Evolutionary conservation across 169 alveolate species (phyloP), one percentile per base, ranked within the genome.

Genomic region (Babesia gibsoni): DNA sequence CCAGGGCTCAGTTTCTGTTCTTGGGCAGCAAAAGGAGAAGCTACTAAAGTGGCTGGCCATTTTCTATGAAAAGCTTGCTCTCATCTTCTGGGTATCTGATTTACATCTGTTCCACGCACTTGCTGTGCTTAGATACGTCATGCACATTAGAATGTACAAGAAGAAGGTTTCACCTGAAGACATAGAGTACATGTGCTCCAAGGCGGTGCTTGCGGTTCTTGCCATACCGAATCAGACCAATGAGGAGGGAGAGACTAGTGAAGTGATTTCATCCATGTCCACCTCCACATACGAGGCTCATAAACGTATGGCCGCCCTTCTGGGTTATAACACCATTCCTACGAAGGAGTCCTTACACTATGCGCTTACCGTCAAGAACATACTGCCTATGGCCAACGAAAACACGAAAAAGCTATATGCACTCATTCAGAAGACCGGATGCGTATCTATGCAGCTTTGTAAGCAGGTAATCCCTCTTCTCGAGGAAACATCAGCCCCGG

Each of bases 81-180:
- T 89, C 52, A 92, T 95, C 61, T 92, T 95, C 77, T 91, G 95
- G 94, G 96, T 94, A 20, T 87, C 96, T 8, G 97, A 96, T 42
- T 91, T 92, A 69, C 94, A 92, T 68, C 84, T 95, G 29, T 95
- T 95, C 92, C 98, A 95, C 87, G 96, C 98, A 8, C 88, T 92
- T 18, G 96, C 97, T 9, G 91, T 89, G 83, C 73, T 91, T 30
- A 80, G 90, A 23, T 90, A 89, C 35, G 91, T 91, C 30, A 75
- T 91, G 64, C 96, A 91, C 82, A 63, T 92, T 41, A 77, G 90
- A 35, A 91, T 84, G 86, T 92, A 83, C 82, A 91, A 91, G 69
- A 91, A 84, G 80, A 83, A 83, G 63, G 84, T 91, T 7, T 35
- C 96, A 16, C 89, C 78, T 20, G 90, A 87, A 52, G 92, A 90